Base-by-base conservation (phyloP, 305 asterid genomes). In the Fraxinus sp. region DNA sequence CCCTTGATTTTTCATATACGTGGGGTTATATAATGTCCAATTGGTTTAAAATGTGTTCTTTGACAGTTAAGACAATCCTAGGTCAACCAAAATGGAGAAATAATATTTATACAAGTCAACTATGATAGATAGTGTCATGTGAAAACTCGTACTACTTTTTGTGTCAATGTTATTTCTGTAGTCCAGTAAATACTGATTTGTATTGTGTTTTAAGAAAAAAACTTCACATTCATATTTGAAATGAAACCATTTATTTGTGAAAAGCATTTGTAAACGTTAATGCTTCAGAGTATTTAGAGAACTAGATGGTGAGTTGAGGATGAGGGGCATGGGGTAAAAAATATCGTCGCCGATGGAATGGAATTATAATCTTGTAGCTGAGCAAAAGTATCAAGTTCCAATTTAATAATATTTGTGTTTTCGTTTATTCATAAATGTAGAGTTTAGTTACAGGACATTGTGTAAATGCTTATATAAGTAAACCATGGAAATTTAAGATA, bases 31-130 rank as follows among this genome's bases (percentile, higher is more conserved):
- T 13, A 30, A 68, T 2, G 6, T 28, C 36, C 16, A 6, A 59
- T 5, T 74, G 81, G 39, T 11, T 77, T 72, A 20, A 49, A 35
- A 52, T 76, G 55, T 81, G 49, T 78, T 62, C 30, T 49, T 71
- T 72, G 36, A 41, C 14, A 36, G n/a, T 30, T 24, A 71, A 75
- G 28, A n/a, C 22, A 37, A 3, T 75, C 59, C 62, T 3, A 26
- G 77, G 22, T 81, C 46, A 32, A 18, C 77, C 32, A 24, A 37
- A n/a, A 20, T 26, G 32, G 16, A 30, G 22, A 24, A 18, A 30
- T 14, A 18, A 26, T 59, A n/a, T 77, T 77, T 18, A 24, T 43
- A 32, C 10, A 64, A 80, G 79, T 80, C 18, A 59, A 80, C 75
- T 57, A 33, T 26, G 33, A 24, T 55, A 55, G 24, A 18, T 57